Base-by-base conservation (phyloP, 2,329 filamentous ascomycete species). In the Fusarium agapanthi region DNA sequence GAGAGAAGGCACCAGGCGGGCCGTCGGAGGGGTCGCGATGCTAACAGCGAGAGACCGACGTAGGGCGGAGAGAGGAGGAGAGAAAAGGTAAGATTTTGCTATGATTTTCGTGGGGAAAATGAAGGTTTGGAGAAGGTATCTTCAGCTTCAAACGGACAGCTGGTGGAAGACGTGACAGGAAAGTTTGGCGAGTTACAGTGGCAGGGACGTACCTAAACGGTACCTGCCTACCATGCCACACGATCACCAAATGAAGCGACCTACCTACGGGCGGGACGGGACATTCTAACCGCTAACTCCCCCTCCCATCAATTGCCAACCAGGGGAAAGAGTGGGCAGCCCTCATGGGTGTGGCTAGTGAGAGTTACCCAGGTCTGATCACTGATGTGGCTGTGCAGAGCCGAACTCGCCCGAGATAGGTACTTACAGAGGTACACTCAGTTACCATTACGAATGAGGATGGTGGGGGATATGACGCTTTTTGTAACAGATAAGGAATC, bases 131-230 rank as follows among this genome's bases (percentile, higher is more conserved):
- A 45, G 38, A 43, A 59, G 45, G 65, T 69, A 69, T 71, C 71
- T 69, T 57, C 55, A 73, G 56, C 67, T 74, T 68, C 59, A 57
- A 62, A 59, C 60, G 54, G 48, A 65, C 67, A 73, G 47, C 67
- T 63, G 48, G 66, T 66, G 48, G 50, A 61, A 61, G 69, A 72
- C 65, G 67, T 68, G 67, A 71, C 71, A 72, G 67, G 67, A 73
- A 74, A 71, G 63, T 71, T 74, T 74, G 71, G 69, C 71, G 70
- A 70, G 70, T 63, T 73, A 71, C 62, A 60, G 47, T 30, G 43
- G 58, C 69, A 72, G 69, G 69, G 58, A 60, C 64, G 58, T 60
- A 66, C 65, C 65, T 43, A 50, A 40, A 60, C 45, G 70, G 71
- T 69, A 74, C 71, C 71, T 72, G 60, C 59, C 70, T 66, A 41